Base-by-base conservation (phyloP, 768 basidiomycete species). In the Leccinum obscurum region DNA sequence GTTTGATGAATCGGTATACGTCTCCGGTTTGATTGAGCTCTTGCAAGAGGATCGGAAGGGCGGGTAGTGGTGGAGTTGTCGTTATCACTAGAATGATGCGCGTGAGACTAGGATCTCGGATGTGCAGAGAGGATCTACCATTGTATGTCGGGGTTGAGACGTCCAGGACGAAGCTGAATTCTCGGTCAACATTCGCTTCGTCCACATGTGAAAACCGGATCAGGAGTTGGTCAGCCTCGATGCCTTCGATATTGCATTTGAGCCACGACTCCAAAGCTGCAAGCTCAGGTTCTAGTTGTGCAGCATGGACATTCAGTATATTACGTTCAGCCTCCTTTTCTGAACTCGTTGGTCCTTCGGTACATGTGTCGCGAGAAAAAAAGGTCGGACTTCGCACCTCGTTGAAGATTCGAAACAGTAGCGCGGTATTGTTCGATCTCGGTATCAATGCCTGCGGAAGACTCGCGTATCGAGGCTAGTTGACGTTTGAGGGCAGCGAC, bases 141-240 rank as follows among this genome's bases (percentile, higher is more conserved):
- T 83, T 83, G 66, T 90, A 93, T 3, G 76, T 75, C 26, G 78
- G 74, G 24, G 75, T 75, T 3, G 87, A 85, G 20, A 92, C 78
- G 67, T 95, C 91, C n/a, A 95, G 71, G 0, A 93, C 86, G 59
- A 95, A 77, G 59, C 81, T 85, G 60, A 86, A 92, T 64, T 92
- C 90, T 32, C 82, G 78, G 9, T 83, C 78, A 2, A 79, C 77
- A 51, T 88, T 82, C 3, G 74, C 63, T 5, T 80, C 77, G 67
- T 93, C 89, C 39, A 94, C 68, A 58, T 83, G 75, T 10, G 81
- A 81, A 72, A 94, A 94, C 5, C 87, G 85, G 57, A 95, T 77
- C 52, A 94, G 80, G 20, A 95, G 79, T 52, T 85, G 81, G 70
- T 90, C 88, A 35, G 78, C 79, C 66, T 86, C 85, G 46, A 95